A percentile compares a stretch with the other conserved stretches of the same genome.
Conservation (phyloP, 306 rosid genomes). For the Neltuma alba region DNA sequence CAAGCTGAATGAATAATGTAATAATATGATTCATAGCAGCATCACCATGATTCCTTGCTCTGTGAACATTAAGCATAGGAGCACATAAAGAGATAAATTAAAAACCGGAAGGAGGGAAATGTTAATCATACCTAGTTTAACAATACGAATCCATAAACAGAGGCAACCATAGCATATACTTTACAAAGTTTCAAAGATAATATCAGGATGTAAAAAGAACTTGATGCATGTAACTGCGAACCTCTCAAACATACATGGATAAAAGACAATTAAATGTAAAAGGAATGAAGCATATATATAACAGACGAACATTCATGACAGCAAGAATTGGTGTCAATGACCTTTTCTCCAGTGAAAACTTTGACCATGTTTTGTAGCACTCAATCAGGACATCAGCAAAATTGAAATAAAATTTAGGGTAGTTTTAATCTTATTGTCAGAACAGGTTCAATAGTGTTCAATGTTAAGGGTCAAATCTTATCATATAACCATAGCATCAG, state of each 20-base stretch:
- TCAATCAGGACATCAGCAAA: slow-evolving; percentile 23
- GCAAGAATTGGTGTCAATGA: neutral
- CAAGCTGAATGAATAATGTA: slow-evolving; percentile 80
- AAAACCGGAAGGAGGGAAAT: neutral
- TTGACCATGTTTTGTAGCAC: neutral
- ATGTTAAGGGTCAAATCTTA: slow-evolving; percentile 20
- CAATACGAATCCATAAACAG: slow-evolving; percentile 14
- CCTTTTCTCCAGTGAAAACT: neutral
- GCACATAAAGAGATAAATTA: neutral
- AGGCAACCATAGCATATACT: slow-evolving; percentile 16
- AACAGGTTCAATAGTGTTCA: slow-evolving; percentile 9
- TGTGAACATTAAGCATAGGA: slow-evolving; percentile 42
- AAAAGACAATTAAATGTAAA: slow-evolving; percentile 21
- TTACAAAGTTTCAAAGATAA: slow-evolving; percentile 12
- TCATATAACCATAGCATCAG: slow-evolving; percentile 11
- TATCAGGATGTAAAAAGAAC: slow-evolving; percentile 19
- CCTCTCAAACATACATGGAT: slow-evolving; percentile 24
- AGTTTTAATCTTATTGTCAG: slow-evolving; percentile 13
- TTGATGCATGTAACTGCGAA: slow-evolving; percentile 13
- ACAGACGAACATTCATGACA: slow-evolving; percentile 22
- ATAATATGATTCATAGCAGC: slow-evolving; percentile 68
- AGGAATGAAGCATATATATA: slow-evolving; percentile 32
- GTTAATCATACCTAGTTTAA: slow-evolving; percentile 26
- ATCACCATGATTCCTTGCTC: slow-evolving; percentile 86
- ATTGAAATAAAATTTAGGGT: neutral